These are phyloP conservation scores for Ceratocystis cubensis DNA, from an alignment of 2,329 filamentous ascomycete species.

Conservation along the genomic window DNA sequence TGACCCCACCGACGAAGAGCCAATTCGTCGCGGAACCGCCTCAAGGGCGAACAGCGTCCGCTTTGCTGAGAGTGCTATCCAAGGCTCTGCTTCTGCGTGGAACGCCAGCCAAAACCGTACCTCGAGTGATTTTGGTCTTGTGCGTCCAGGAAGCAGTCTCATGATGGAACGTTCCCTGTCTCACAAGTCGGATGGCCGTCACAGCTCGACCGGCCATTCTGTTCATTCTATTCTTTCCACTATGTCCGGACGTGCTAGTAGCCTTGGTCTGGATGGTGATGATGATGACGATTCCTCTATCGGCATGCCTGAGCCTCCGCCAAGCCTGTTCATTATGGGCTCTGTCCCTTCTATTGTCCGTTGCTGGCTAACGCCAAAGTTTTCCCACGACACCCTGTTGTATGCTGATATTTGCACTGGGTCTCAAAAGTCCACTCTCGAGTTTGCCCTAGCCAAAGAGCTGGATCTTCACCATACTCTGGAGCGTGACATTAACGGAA, in stretches of 20 bases:
- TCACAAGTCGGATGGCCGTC: slow-evolving; percentile 88
- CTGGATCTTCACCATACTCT: slow-evolving; percentile 58
- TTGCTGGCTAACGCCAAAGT: slow-evolving; percentile 86
- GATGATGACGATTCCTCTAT: slow-evolving; percentile 57
- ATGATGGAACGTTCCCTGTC: slow-evolving; percentile 87
- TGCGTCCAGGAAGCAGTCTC: slow-evolving; percentile 66
- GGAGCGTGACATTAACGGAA: slow-evolving; percentile 51
- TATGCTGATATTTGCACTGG: slow-evolving; percentile 90
- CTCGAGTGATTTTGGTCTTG: slow-evolving; percentile 67
- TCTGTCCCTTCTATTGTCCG: slow-evolving; percentile 88
- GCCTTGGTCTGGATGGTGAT: slow-evolving; percentile 64
- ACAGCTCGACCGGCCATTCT: slow-evolving; percentile 83
- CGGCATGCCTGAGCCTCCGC: slow-evolving; percentile 62
- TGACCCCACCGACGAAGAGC: slow-evolving; percentile 70
- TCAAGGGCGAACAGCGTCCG: slow-evolving; percentile 94
- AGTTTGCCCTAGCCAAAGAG: slow-evolving; percentile 59
- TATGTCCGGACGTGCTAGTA: slow-evolving; percentile 65
- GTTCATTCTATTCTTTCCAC: slow-evolving; percentile 50
- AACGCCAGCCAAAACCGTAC: slow-evolving; percentile 57
- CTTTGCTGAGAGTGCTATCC: slow-evolving; percentile 90
- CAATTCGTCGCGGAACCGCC: slow-evolving; percentile 68
- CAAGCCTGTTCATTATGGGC: slow-evolving; percentile 72
- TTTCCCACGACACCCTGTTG: slow-evolving; percentile 75
- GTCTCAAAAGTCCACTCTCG: slow-evolving; percentile 75
- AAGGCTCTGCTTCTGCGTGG: slow-evolving; percentile 73